These are phyloP conservation scores for Dactylellina drechsleri DNA, from an alignment of 2,329 filamentous ascomycete species.

Conservation along the genomic window DNA sequence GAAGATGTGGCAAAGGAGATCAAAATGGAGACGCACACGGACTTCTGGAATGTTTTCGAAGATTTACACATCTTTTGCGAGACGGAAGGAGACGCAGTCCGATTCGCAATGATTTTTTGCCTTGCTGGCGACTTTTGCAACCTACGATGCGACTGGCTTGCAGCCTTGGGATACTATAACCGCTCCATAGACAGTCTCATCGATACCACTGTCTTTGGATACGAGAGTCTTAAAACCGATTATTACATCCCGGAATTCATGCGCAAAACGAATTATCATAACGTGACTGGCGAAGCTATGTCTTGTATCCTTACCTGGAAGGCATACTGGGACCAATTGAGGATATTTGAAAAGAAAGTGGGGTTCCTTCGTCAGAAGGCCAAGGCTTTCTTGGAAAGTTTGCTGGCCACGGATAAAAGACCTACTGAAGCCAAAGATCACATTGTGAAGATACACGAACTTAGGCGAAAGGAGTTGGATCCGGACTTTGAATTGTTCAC, in stretches of 20 bases:
- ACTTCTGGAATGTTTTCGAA: constrained; percentile 16
- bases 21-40: neutral
- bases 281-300: neutral
- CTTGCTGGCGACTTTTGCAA: constrained; percentile 22
- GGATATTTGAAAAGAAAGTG: neutral
- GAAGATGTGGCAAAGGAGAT: neutral
- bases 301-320: neutral
- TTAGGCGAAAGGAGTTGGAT: constrained; percentile 55
- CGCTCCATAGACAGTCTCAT: constrained; percentile 10
- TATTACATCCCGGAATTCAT: constrained; percentile 27
- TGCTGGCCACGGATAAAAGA: neutral
- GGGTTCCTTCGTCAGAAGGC: neutral
- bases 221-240: neutral
- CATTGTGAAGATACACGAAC: constrained; percentile 11
- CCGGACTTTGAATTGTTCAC: constrained; percentile 42
- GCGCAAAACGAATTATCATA: neutral
- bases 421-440: neutral
- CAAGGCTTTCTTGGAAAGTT: neutral
- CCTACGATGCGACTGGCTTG: neutral
- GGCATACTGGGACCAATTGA: neutral
- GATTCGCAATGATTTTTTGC: neutral
- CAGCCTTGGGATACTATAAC: constrained; percentile 20
- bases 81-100: neutral
- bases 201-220: constrained; percentile 15
- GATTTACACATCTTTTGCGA: neutral